Base-by-base conservation (phyloP, 495 filamentous ascomycete species). In the Glonium stellatum region DNA sequence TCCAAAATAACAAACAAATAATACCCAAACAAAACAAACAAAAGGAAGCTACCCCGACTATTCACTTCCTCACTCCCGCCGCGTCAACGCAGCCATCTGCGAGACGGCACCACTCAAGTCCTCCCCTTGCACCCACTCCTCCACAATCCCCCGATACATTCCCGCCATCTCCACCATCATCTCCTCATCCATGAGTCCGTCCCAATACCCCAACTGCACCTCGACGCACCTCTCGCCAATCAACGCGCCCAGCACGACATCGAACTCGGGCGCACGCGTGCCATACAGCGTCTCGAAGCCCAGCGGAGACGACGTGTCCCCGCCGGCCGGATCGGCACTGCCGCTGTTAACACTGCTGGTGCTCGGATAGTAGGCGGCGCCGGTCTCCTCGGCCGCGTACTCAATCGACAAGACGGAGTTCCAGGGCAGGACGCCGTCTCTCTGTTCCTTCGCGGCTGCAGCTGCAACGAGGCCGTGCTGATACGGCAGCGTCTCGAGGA, bases 161-260 rank as follows among this genome's bases (percentile, higher is more conserved):
- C 75, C 70, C 54, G 77, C 77, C 52, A 80, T 69, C 59, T 79
- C 76, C 19, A 76, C 75, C 31, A 75, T 67, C 73, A 80, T 78
- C n/a, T 69, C 68, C 58, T 71, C 63, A 61, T 78, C 71, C 4
- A 79, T 70, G 58, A 79, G 74, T 1, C 76, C 74, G 56, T 66
- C 67, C 9, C 69, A 61, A 23, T 61, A 61, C 23, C 59, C 59
- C 10, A 61, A 31, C 51, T 61, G 59, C 23, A 61, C 13, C 34
- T 61, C 59, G 18, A 61, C 25, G 39, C 59, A 55, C 52, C 6
- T 61, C 52, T 61, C 59, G 3, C 59, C 59, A 19, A 61, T 18
- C 52, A 61, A 61, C 19, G 55, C 59, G 22, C 59, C 59, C n/a
- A 61, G 59, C 25, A 61, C 59, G 42, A 61, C 59, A 49, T 61